A percentile compares a stretch with the other conserved stretches of the same genome.
These are phyloP conservation scores for Colletotrichum sp. DNA, from an alignment of 2,329 filamentous ascomycete species.

Conservation along the genomic window DNA sequence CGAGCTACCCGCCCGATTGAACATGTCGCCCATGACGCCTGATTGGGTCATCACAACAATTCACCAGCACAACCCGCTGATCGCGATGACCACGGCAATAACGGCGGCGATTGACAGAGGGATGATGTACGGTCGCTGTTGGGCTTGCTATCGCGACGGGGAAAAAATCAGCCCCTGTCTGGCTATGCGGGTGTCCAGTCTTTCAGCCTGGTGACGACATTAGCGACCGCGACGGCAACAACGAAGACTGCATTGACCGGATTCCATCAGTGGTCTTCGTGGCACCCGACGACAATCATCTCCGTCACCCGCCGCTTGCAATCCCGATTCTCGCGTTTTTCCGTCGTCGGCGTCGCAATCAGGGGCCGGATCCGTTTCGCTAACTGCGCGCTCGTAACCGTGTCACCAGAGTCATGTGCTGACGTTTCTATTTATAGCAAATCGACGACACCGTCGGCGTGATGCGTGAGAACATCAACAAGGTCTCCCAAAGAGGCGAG, in stretches of 20 bases:
- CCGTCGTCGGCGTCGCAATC: background rate
- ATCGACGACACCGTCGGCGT: slow-evolving; percentile 94
- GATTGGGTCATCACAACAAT: background rate
- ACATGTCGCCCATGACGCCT: slow-evolving; percentile 7
- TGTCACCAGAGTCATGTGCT: slow-evolving; percentile 20
- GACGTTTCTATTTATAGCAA: slow-evolving; percentile 66
- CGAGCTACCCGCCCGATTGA: slow-evolving; percentile 1
- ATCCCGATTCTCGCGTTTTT: background rate
- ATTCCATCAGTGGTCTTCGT: background rate
- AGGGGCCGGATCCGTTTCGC: slow-evolving; percentile 11
- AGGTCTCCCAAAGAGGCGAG: slow-evolving; percentile 91
- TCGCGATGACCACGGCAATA: background rate
- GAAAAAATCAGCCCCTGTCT: background rate
- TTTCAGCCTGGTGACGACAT: background rate
- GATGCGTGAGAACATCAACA: slow-evolving; percentile 98
- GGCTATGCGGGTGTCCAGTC: background rate
- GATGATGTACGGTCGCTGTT: background rate
- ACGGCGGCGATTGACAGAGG: background rate
- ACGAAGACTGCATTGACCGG: background rate
- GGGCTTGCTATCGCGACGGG: background rate
- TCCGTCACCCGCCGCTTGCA: background rate
- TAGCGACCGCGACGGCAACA: background rate
- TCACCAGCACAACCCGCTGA: background rate
- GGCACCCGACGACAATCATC: background rate
- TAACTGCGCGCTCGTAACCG: background rate